Conservation (phyloP, 1,139 yeast genomes). For the Protomyces inouyei region DNA sequence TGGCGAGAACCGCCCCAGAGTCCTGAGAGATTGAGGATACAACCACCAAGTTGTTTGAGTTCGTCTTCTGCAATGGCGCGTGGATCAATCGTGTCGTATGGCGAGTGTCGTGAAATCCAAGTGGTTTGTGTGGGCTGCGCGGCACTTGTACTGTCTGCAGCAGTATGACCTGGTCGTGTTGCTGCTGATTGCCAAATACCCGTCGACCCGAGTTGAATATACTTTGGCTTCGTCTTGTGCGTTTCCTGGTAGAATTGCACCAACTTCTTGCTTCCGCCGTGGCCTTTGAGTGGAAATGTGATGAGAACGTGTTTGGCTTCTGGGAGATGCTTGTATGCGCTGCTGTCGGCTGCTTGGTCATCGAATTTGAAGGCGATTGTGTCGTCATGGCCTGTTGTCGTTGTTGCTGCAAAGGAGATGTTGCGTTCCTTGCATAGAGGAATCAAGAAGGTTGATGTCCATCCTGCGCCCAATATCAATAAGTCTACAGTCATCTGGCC, state of each 20-base stretch:
- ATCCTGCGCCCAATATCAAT: constrained; percentile 18
- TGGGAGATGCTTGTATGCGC: constrained; percentile 2
- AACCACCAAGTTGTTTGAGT: constrained; percentile 10
- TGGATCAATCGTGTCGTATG: constrained; percentile 3
- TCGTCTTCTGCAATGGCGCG: constrained; percentile 25
- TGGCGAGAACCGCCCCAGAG: constrained; percentile 25
- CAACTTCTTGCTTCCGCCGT: not conserved
- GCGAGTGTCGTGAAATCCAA: constrained; percentile 20
- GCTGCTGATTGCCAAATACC: constrained; percentile 14
- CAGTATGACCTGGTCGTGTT: not conserved
- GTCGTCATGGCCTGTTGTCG: constrained; percentile 17
- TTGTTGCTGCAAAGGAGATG: constrained; percentile 8
- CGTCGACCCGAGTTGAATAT: constrained; percentile 14
- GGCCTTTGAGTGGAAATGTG: constrained; percentile 15
- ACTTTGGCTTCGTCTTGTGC: not conserved
- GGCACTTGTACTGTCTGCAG: not conserved
- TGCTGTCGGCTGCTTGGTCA: not conserved
- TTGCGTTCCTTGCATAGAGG: constrained; percentile 1
- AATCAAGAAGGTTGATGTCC: constrained; percentile 25
- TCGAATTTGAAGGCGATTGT: constrained; percentile 10
- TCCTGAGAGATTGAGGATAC: constrained; percentile 8
- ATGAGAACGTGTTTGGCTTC: constrained; percentile 9
- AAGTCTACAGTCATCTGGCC: constrained; percentile 7
- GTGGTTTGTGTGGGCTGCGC: not conserved
- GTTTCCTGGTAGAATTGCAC: constrained; percentile 5